These are phyloP conservation scores for Eucalyptus regnans DNA, from an alignment of 345 rosid genomes.

Conservation along the genomic window DNA sequence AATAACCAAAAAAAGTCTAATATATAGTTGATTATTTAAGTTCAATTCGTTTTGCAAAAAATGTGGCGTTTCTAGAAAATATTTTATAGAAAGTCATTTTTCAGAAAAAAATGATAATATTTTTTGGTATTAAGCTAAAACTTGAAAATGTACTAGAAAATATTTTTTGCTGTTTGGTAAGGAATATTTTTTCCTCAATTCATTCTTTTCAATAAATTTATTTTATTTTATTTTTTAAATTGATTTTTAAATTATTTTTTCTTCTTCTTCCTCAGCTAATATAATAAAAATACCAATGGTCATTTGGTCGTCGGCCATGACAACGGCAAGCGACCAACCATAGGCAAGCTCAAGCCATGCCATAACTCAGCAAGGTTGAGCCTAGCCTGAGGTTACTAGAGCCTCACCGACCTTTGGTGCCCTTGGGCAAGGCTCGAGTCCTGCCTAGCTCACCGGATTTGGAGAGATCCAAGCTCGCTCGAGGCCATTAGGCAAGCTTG, in stretches of 20 bases:
- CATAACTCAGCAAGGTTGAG: rapidly evolving
- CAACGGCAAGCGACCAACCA: rapidly evolving
- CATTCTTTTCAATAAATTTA: too few relatives aligned
- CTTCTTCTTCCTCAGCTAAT: too few relatives aligned
- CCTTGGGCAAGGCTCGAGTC: rapidly evolving
- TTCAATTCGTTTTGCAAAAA: rapidly evolving
- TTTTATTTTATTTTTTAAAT: too few relatives aligned
- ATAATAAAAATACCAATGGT: too few relatives aligned
- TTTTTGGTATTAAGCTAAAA: rapidly evolving
- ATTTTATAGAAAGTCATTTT: too few relatives aligned
- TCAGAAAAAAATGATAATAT: too few relatives aligned
- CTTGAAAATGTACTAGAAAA: too few relatives aligned
- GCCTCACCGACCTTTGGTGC: rapidly evolving
- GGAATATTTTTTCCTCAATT: too few relatives aligned
- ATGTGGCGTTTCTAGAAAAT: rapidly evolving
- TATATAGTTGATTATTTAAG: not conserved
- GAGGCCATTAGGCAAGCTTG: too few relatives aligned
- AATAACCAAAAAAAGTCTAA: not conserved
- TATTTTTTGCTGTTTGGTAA: rapidly evolving
- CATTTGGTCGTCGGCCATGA: rapidly evolving
- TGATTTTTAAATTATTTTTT: too few relatives aligned
- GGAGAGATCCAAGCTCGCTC: too few relatives aligned
- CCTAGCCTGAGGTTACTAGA: rapidly evolving
- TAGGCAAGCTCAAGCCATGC: too few relatives aligned
- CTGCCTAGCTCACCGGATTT: rapidly evolving